Evolutionary conservation across 805 yeast genomes (phyloP).

Genomic region (Lipomyces mesembrius): DNA sequence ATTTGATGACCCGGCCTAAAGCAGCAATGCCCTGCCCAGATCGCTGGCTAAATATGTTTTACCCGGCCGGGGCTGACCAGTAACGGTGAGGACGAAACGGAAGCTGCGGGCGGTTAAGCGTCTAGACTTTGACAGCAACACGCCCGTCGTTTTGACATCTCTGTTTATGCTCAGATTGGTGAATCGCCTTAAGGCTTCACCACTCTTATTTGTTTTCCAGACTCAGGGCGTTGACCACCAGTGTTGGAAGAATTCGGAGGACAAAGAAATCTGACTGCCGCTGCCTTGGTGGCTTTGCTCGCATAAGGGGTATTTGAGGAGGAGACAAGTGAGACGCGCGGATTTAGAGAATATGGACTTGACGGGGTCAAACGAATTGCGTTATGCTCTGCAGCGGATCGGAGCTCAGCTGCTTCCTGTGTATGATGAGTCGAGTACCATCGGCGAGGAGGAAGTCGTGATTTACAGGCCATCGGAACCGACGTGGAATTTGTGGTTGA

Average conservation of each 20-base stretch:
- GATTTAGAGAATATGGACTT: not conserved
- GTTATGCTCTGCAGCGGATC: slow-evolving; percentile 19
- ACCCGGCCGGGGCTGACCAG: too few relatives aligned
- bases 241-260: not conserved
- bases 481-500: slow-evolving; percentile 26
- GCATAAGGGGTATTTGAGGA: not conserved
- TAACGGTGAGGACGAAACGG: too few relatives aligned
- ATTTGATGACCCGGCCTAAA: too few relatives aligned
- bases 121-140: too few relatives aligned
- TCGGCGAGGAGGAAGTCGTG: slow-evolving; percentile 28
- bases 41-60: too few relatives aligned
- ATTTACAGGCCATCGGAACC: slow-evolving; percentile 23
- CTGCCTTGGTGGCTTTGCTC: not conserved
- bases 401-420: slow-evolving; percentile 29
- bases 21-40: too few relatives aligned
- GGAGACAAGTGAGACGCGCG: not conserved
- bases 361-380: slow-evolving; percentile 14
- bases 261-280: not conserved
- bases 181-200: not conserved
- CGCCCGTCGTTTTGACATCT: too few relatives aligned
- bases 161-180: too few relatives aligned
- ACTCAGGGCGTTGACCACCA: slow-evolving; percentile 11
- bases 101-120: too few relatives aligned
- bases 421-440: slow-evolving; percentile 27
- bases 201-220: slow-evolving; percentile 5